Evolutionary conservation across 805 yeast genomes (phyloP), one percentile per base, ranked within the genome.

Genomic region (Cyberlindnera bimundalis): DNA sequence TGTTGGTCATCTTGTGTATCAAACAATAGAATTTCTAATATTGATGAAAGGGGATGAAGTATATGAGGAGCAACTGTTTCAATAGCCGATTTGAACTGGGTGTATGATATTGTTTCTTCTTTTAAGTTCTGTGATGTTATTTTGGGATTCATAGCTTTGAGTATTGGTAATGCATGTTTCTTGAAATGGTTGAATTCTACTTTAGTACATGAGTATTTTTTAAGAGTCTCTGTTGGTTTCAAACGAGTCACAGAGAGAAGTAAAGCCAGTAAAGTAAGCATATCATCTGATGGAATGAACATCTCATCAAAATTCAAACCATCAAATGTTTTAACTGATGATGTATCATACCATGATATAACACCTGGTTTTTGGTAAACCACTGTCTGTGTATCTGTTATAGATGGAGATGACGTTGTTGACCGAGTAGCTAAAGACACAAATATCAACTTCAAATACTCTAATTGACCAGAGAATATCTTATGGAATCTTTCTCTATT

Each of bases 261-360:
- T 44, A 82, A 72, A 0, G 81, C 65, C 10, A 82, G 37, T 2
- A 83, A 34, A 5, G 64, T 64, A 3, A 65, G 59, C 24, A 82
- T 43, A 6, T 66, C 68, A 0, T 52, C 38, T 0, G 76, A 78
- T 0, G 70, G 52, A 1, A 81, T 45, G 2, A 50, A 45, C 28
- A 72, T 42, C 2, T 59, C 49, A 0, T 64, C 59, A 1, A 71
- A 35, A n/a, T 71, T 69, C 11, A 73, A 53, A 3, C 61, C 64
- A 53, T 78, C 81, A 49, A 65, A 71, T 2, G 60, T 55, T 39
- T 66, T 62, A 5, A 78, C 60, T 7, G 62, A 46, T 0, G 67
- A 67, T 5, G 70, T 51, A 3, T 50, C 59, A 37, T 37, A 45
- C 68, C 63, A 61, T 15, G 46, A 29, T 2, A 53, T 43, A 1